Conservation (phyloP, 2,329 filamentous ascomycete genomes). For the Aspergillus thermomutatus region DNA sequence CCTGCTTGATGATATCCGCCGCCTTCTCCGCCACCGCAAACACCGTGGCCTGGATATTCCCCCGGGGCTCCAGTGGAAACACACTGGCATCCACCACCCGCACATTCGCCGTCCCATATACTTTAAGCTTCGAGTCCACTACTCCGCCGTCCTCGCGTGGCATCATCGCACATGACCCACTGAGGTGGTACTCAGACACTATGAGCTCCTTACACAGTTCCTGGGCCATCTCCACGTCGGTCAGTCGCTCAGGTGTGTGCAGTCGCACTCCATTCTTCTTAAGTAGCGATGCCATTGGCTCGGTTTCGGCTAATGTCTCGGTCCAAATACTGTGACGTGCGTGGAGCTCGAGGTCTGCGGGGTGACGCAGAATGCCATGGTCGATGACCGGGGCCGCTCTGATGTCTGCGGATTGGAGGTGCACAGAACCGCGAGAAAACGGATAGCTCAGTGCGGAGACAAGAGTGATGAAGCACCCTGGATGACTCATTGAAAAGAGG, state of each 20-base stretch:
- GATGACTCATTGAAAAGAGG: constrained; percentile 14
- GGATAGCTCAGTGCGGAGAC: constrained; percentile 26
- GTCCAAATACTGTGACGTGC: constrained; percentile 35
- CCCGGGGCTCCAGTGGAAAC: constrained; percentile 33
- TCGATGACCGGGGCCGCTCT: constrained; percentile 39
- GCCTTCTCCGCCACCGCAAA: constrained; percentile 36
- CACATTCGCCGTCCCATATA: constrained; percentile 29
- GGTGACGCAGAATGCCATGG: constrained; percentile 43
- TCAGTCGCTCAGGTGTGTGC: constrained; percentile 5
- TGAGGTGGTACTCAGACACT: constrained; percentile 22
- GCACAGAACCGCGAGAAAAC: constrained; percentile 32
- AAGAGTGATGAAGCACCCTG: constrained; percentile 17
- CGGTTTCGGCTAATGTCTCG: constrained; percentile 28
- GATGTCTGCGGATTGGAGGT: constrained; percentile 39
- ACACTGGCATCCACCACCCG: constrained; percentile 35
- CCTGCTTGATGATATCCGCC: constrained; percentile 26
- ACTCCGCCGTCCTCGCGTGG: constrained; percentile 26
- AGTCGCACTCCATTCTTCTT: constrained; percentile 26
- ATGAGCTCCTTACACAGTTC: constrained; percentile 18
- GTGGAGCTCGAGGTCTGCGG: constrained; percentile 42
- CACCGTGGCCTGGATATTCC: constrained; percentile 36
- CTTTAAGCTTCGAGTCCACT: constrained; percentile 24
- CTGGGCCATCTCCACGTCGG: constrained; percentile 8
- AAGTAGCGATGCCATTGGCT: constrained; percentile 30
- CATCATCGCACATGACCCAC: constrained; percentile 32